Base-by-base conservation (phyloP, 2,329 filamentous ascomycete genomes). In the Neurospora sp. region DNA sequence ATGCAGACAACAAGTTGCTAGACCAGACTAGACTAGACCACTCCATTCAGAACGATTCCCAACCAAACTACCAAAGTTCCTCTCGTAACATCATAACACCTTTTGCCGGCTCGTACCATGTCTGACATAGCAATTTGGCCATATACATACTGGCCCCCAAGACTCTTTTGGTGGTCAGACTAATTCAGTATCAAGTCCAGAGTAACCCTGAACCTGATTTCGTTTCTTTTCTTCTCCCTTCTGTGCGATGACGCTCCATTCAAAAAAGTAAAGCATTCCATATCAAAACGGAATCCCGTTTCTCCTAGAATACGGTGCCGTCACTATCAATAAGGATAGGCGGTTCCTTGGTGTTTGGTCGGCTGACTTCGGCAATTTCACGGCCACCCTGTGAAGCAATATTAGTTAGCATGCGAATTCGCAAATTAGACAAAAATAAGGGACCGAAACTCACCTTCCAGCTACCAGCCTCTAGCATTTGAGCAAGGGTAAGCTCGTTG, bases 321-420 rank as follows among this genome's bases (percentile, higher is more conserved):
- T 99, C 96, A 74, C 93, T 97, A 75, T 97, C 87, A 76, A 98
- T 97, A 82, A 97, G 90, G 78, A 99, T 98, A 4, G 96, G 96
- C 39, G 95, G 93, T 79, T 97, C 93, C 82, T 96, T 97, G 68
- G 96, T 98, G 77, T 97, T 98, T 28, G 96, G 96, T 75, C 96
- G 87, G 75, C 93, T 95, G 73, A 97, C 93, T 82, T 97, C 95
- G 73, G 96, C 96, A 78, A 98, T 91, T 82, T 98, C 96, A 78
- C 96, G 90, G 71, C 96, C 96, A 76, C 95, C 95, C 94, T 87
- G 71, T 69, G 1, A 15, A 43, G 10, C n/a, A 9, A 67, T 58
- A 11, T 71, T 70, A 75, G 73, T 73, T 68, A 68, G 70, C 52
- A 39, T 42, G 66, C 46, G 52, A 67, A 69, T n/a, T 2, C 6